A percentile compares a stretch with the other conserved stretches of the same genome.
phyloP scores from a whole-genome alignment of 192 early-diverging fungal genomes.

The Backusella australiensis region DNA sequence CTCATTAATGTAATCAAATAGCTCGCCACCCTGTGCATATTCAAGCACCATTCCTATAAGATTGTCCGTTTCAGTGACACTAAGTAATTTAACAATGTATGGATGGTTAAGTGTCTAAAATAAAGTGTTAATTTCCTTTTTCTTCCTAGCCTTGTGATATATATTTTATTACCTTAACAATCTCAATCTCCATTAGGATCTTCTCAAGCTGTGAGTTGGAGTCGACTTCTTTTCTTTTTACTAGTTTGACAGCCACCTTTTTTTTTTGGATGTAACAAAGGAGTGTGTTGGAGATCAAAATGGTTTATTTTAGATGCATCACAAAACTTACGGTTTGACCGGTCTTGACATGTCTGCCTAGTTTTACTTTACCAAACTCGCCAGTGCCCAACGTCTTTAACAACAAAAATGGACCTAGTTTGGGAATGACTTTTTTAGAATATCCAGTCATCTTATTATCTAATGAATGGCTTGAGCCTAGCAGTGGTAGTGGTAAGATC shows the following conservation, averaged over 20 bases:
- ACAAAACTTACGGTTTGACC: slow-evolving; percentile 21
- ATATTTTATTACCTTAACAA: slow-evolving; percentile 71
- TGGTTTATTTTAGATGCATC: no score
- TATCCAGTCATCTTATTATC: not conserved
- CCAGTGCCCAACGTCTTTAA: slow-evolving; percentile 88
- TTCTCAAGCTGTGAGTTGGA: slow-evolving; percentile 76
- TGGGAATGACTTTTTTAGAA: slow-evolving; percentile 19
- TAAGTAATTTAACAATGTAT: slow-evolving; percentile 73
- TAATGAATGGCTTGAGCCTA: not conserved
- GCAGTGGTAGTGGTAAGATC: not conserved
- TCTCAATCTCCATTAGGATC: slow-evolving; percentile 90
- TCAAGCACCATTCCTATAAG: slow-evolving; percentile 87
- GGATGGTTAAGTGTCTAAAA: slow-evolving; percentile 76
- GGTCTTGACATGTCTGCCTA: slow-evolving; percentile 64
- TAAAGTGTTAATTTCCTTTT: not conserved
- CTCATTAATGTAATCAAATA: slow-evolving; percentile 94
- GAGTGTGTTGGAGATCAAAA: no score
- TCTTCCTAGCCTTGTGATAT: not conserved
- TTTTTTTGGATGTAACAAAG: no score
- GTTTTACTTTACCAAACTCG: slow-evolving; percentile 89
- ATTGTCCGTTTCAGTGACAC: slow-evolving; percentile 79
- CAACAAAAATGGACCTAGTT: slow-evolving; percentile 75
- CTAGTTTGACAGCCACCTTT: slow-evolving; percentile 91
- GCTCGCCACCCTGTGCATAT: slow-evolving; percentile 83
- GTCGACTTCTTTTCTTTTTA: slow-evolving; percentile 86